These are phyloP conservation scores for Syzygium oleosum DNA, from an alignment of 345 rosid genomes.

Conservation along the genomic window DNA sequence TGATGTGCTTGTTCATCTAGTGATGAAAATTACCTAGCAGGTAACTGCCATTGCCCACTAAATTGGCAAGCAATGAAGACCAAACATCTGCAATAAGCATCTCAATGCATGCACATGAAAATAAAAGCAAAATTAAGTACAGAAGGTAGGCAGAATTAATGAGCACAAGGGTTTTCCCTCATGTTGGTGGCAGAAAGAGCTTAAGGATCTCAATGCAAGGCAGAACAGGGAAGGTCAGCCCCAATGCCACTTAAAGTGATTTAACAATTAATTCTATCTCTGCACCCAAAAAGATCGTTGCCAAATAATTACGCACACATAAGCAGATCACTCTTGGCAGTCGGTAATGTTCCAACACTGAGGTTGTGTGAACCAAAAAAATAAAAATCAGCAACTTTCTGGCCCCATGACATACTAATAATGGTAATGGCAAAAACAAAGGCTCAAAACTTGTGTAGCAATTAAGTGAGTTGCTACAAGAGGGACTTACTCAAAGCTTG, in stretches of 20 bases:
- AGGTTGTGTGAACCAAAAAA: background rate
- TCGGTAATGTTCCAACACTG: background rate
- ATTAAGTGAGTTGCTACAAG: background rate
- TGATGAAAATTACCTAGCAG: background rate
- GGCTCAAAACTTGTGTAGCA: background rate
- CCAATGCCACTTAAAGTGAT: background rate
- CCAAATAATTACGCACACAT: background rate
- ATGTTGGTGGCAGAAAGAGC: background rate
- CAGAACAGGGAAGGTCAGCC: background rate
- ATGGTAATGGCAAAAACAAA: background rate
- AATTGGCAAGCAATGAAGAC: background rate
- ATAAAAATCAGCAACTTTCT: background rate
- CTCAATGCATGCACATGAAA: background rate
- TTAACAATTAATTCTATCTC: background rate
- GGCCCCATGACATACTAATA: background rate
- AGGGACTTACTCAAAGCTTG: constrained; percentile 75
- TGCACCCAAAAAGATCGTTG: background rate
- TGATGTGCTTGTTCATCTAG: too few relatives aligned
- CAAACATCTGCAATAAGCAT: background rate
- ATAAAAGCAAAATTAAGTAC: background rate
- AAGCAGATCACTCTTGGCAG: background rate
- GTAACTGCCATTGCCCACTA: background rate
- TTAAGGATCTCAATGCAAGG: background rate
- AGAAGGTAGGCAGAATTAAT: background rate
- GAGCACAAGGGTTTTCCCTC: background rate